A percentile compares a stretch with the other conserved stretches of the same genome.
Evolutionary conservation across 257 asterid species (phyloP).

Genomic region (Pogostemon cablin): DNA sequence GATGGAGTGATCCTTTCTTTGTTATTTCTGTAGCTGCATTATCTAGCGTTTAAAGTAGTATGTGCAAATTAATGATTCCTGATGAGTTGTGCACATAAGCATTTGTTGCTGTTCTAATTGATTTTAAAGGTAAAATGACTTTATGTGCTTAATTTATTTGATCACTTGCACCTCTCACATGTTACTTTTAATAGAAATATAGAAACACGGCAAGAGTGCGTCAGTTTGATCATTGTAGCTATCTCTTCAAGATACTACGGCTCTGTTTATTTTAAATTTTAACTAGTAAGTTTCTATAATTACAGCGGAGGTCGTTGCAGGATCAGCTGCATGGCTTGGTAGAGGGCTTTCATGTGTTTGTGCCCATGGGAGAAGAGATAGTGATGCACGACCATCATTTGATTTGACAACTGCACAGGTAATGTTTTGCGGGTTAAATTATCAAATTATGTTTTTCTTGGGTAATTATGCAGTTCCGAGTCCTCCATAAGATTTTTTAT

Average conservation of each 20-base stretch:
- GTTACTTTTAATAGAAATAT: slow-evolving; percentile 3
- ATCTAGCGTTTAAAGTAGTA: slow-evolving; percentile 22
- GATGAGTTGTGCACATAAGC: slow-evolving; percentile 2
- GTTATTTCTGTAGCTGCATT: slow-evolving; percentile 16
- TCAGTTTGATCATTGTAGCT: slow-evolving; percentile 2
- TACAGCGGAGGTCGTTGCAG: slow-evolving; percentile 87
- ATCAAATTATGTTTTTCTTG: neutral
- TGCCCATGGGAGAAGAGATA: slow-evolving; percentile 80
- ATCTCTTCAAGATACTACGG: slow-evolving; percentile 10
- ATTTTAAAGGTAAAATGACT: slow-evolving; percentile 9
- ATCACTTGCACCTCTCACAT: slow-evolving; percentile 1
- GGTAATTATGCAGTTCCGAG: slow-evolving; percentile 13
- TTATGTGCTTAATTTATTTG: slow-evolving; percentile 9
- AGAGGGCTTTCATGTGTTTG: slow-evolving; percentile 97
- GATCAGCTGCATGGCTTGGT: slow-evolving; percentile 99
- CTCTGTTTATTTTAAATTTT: slow-evolving; percentile 10
- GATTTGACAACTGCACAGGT: slow-evolving; percentile 91
- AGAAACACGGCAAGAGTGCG: slow-evolving; percentile 17
- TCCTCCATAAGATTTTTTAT: neutral
- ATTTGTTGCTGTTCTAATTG: neutral
- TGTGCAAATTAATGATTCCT: neutral
- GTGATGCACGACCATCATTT: slow-evolving; percentile 89
- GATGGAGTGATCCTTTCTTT: neutral
- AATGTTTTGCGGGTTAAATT: slow-evolving; percentile 25
- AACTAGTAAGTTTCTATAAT: slow-evolving; percentile 34